Conservation (phyloP, 306 rosid genomes). For the Calophaca sinica region DNA sequence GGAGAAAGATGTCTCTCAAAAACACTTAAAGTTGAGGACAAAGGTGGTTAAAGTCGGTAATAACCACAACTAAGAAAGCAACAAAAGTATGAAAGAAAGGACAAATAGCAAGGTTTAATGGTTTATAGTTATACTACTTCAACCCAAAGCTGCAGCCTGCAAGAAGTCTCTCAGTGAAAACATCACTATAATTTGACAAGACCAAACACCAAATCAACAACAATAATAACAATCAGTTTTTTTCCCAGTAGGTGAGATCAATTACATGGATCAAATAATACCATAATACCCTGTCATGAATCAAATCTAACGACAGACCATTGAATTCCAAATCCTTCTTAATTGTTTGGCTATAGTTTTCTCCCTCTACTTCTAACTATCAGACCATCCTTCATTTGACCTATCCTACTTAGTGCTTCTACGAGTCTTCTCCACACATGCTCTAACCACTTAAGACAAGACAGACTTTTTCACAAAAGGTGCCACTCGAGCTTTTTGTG, state of each 20-base stretch:
- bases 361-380: background rate
- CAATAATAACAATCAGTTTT: background rate
- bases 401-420: background rate
- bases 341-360: background rate
- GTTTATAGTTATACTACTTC: background rate
- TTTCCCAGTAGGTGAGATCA: background rate
- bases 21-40: background rate
- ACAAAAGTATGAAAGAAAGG: slow-evolving; percentile 2
- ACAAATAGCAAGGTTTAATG: background rate
- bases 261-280: background rate
- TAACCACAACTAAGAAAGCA: slow-evolving; percentile 1
- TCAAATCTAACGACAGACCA: background rate
- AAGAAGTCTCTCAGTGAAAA: no score
- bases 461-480: background rate
- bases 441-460: background rate
- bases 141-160: background rate
- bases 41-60: background rate
- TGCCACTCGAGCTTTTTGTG: background rate
- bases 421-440: background rate
- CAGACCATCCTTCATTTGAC: background rate
- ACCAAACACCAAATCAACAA: background rate
- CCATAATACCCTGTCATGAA: background rate
- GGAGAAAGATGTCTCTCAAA: background rate
- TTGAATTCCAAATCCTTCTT: background rate
- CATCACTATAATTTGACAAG: background rate